Evolutionary conservation across 2,329 filamentous ascomycete species (phyloP).

Genomic region (Colletotrichum trifolii): DNA sequence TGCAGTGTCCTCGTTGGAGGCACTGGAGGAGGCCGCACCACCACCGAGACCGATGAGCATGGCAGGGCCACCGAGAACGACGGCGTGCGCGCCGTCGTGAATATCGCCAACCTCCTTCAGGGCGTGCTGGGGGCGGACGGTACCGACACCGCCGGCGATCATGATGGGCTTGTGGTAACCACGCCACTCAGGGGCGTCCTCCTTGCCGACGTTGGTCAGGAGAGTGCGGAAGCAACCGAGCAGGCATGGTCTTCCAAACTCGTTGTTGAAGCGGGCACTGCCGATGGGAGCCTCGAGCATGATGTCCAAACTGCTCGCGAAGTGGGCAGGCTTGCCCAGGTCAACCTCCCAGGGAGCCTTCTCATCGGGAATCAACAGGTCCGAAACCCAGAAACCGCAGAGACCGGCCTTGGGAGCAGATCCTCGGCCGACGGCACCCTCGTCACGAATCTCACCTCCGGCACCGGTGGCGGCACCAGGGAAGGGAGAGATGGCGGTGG

Average conservation of each 20-base stretch:
- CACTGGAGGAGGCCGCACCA: conserved; percentile 91
- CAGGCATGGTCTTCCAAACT: conserved; percentile 91
- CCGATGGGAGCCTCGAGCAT: conserved; percentile 98
- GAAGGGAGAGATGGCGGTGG: conserved; percentile 93
- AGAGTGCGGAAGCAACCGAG: conserved; percentile 93
- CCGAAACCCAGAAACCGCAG: conserved; percentile 93
- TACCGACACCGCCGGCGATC: conserved; percentile 96
- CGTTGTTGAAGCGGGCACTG: conserved; percentile 96
- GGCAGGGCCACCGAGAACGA: conserved; percentile 93
- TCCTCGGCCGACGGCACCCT: conserved; percentile 92
- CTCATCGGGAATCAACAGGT: conserved; percentile 87
- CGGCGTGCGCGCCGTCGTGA: conserved; percentile 85
- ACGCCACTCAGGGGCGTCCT: conserved; percentile 72
- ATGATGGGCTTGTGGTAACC: conserved; percentile 99
- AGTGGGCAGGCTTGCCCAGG: conserved; percentile 89
- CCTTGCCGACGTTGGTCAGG: conserved; percentile 72
- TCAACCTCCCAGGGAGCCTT: conserved; percentile 90
- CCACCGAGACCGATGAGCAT: conserved; percentile 98
- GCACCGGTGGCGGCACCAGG: conserved; percentile 94
- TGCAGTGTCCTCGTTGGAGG: conserved; percentile 87
- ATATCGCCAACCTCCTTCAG: conserved; percentile 85
- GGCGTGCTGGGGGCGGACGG: conserved; percentile 89
- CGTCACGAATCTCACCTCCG: conserved; percentile 94
- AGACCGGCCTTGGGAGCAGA: conserved; percentile 94
- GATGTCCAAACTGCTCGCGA: conserved; percentile 93